A percentile compares a stretch with the other conserved stretches of the same genome.
These are phyloP conservation scores for Tetracentron sinense DNA, from an alignment of 164 flowering plant genomes.

Conservation along the genomic window DNA sequence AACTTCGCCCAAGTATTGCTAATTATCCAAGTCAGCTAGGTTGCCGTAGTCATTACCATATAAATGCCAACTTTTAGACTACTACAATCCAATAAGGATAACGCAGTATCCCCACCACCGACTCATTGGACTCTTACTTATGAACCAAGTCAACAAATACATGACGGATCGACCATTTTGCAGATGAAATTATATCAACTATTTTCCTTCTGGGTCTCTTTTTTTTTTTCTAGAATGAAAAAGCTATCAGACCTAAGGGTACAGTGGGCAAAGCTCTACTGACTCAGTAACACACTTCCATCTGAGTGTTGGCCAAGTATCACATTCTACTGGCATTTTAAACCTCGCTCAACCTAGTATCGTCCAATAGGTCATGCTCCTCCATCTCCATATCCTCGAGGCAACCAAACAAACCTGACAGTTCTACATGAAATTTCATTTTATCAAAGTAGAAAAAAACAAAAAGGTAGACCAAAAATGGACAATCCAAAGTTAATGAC, in stretches of 20 bases:
- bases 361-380: not conserved
- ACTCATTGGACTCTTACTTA: too few relatives aligned
- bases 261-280: not conserved
- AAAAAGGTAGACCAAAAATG: not conserved
- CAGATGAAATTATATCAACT: too few relatives aligned
- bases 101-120: too few relatives aligned
- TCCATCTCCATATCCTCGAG: not conserved
- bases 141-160: too few relatives aligned
- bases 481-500: not conserved
- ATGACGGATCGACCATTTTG: too few relatives aligned
- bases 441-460: not conserved
- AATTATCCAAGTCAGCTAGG: not conserved
- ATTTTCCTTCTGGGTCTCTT: too few relatives aligned
- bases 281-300: not conserved
- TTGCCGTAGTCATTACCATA: not conserved
- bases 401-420: not conserved
- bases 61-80: too few relatives aligned
- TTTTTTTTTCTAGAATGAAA: not conserved
- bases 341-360: not conserved
- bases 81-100: too few relatives aligned
- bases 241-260: not conserved
- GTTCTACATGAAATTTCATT: not conserved
- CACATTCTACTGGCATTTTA: not conserved
- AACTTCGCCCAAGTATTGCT: too few relatives aligned
- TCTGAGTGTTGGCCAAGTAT: too few relatives aligned